Evolutionary conservation across 202 grass and related monocot genomes (phyloP).

Genomic region (Setaria viridis): DNA sequence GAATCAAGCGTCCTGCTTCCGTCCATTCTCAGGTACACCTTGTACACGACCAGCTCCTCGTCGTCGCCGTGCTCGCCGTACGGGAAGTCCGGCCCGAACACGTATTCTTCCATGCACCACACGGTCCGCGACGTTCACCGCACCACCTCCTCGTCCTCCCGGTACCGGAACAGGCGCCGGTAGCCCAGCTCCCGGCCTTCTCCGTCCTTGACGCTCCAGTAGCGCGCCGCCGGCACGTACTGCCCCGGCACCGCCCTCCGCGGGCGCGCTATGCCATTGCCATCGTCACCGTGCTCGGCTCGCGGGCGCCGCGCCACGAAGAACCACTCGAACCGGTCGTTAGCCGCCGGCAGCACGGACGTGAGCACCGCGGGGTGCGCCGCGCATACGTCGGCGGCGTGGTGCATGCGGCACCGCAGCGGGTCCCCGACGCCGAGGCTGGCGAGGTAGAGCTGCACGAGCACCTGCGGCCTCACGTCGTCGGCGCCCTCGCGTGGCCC

Average conservation of each 20-base stretch:
- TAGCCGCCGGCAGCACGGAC: conserved; percentile 27
- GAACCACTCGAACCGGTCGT: conserved; percentile 48
- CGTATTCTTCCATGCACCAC: conserved; percentile 55
- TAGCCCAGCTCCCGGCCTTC: conserved; percentile 17
- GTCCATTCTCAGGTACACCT: conserved; percentile 39
- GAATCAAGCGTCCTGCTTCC: not conserved
- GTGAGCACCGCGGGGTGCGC: conserved; percentile 49
- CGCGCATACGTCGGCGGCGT: conserved; percentile 6
- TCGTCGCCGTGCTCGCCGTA: not conserved
- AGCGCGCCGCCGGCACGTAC: conserved; percentile 40
- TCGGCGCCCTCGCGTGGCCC: not conserved
- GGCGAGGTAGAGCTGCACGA: conserved; percentile 50
- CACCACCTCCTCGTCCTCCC: conserved; percentile 32
- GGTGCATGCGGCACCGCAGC: conserved; percentile 37
- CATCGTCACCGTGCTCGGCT: not conserved
- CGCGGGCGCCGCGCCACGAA: conserved; percentile 32
- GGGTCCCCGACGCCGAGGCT: conserved; percentile 34
- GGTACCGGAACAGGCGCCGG: conserved; percentile 40
- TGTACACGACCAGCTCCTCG: conserved; percentile 30
- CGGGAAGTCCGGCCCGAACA: conserved; percentile 36
- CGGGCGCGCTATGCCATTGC: not conserved
- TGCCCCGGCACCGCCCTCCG: conserved; percentile 26
- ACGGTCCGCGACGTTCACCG: conserved; percentile 27
- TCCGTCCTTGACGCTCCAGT: conserved; percentile 8
- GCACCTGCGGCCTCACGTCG: conserved; percentile 42